A percentile compares a stretch with the other conserved stretches of the same genome.
Conservation (phyloP, 148 eudicot species). For the Vaccinium macrocarpon region DNA sequence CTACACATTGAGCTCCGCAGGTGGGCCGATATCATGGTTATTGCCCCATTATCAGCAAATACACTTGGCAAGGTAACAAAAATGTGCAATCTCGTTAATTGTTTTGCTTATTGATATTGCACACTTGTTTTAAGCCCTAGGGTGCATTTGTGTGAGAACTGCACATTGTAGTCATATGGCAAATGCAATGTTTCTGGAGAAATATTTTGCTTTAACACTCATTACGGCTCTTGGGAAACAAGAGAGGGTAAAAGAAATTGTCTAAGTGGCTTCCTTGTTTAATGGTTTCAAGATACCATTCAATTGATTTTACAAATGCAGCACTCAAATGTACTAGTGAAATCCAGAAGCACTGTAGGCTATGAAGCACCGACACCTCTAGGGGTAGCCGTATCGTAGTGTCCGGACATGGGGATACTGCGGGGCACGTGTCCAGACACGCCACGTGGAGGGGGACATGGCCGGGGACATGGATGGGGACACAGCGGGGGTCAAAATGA, state of each 20-base stretch:
- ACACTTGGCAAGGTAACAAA: constrained; percentile 80
- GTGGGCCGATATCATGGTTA: constrained; percentile 98
- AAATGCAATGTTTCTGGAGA: constrained; percentile 2
- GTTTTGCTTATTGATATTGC: too few relatives aligned
- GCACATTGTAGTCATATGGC: background rate
- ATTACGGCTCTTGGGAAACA: background rate
- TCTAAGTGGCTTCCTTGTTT: background rate
- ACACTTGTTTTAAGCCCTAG: background rate
- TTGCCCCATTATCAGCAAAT: constrained; percentile 92
- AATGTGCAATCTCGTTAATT: background rate
- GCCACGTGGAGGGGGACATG: too few relatives aligned
- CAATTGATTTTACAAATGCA: too few relatives aligned
- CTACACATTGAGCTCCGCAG: constrained; percentile 89
- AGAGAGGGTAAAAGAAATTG: background rate
- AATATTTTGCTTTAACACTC: background rate
- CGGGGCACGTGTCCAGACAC: too few relatives aligned
- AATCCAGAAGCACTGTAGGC: background rate
- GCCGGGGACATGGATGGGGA: too few relatives aligned
- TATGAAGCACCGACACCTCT: too few relatives aligned
- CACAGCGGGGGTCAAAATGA: too few relatives aligned
- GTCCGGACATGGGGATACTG: too few relatives aligned
- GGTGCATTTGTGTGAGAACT: too few relatives aligned
- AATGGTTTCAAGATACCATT: too few relatives aligned
- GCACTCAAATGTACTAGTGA: background rate
- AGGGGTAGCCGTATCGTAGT: too few relatives aligned